Conservation (phyloP, 352 stramenopile genomes). For the Phytophthora boehmeriae region DNA sequence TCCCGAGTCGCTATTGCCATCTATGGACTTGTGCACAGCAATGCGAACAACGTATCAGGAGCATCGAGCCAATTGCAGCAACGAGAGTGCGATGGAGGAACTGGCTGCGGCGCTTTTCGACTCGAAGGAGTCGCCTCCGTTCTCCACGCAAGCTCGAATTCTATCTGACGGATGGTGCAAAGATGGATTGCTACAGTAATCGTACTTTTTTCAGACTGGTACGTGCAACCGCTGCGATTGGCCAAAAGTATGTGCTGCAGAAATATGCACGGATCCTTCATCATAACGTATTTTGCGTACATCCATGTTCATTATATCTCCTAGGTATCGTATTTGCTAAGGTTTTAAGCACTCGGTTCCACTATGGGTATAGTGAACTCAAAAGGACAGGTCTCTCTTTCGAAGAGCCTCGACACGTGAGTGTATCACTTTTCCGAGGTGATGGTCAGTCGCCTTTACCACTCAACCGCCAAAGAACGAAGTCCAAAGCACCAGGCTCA, state of each 20-base stretch:
- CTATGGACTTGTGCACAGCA: constrained; percentile 25
- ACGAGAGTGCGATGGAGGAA: neutral
- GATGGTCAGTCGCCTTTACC: constrained; percentile 1
- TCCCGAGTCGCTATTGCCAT: constrained; percentile 19
- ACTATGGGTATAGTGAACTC: too few relatives aligned
- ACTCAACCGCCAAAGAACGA: neutral
- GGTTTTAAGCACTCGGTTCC: too few relatives aligned
- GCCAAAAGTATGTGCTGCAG: too few relatives aligned
- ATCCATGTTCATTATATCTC: too few relatives aligned
- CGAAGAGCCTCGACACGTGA: neutral
- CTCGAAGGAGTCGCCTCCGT: constrained; percentile 1
- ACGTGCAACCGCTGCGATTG: too few relatives aligned
- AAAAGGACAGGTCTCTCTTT: too few relatives aligned
- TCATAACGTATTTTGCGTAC: too few relatives aligned
- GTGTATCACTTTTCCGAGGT: neutral
- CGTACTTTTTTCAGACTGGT: too few relatives aligned
- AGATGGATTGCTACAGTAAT: neutral
- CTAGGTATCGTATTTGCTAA: too few relatives aligned
- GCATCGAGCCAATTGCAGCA: neutral
- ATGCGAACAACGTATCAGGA: constrained; percentile 19
- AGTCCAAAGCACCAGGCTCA: neutral
- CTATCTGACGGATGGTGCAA: neutral
- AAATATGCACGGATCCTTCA: too few relatives aligned
- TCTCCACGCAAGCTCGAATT: neutral
- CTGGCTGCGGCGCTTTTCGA: constrained; percentile 8